Evolutionary conservation across 2,329 filamentous ascomycete genomes (phyloP), one percentile per base, ranked within the genome.

Genomic region (Fonsecaea multimorphosa): DNA sequence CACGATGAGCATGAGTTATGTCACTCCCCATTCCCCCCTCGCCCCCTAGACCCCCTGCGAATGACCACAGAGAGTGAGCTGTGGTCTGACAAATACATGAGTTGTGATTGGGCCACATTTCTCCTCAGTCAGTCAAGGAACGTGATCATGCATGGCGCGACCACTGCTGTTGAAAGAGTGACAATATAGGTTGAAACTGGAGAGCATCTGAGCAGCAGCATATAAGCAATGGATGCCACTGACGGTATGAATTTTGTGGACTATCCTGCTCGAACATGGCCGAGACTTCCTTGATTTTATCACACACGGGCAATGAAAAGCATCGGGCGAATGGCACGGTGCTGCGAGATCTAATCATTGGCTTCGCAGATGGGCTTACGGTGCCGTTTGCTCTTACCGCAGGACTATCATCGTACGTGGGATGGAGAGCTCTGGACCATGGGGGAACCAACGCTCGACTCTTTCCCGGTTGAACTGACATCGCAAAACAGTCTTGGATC

Each of bases 341-440:
- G 19, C 55, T 64, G 19, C 62, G 38, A 34, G 88, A 91, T 76
- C 83, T 88, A 69, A 92, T 91, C 67, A 89, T 93, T 71, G 91
- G 91, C 60, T 87, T 93, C 72, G 89, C 90, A 0, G 91, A 93
- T 73, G 91, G 91, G 16, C 82, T 93, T 71, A 93, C 91, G 0
- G 91, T 93, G 0, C 91, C 91, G 0, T 93, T 93, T 71, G 91
- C 91, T 14, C 81, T 93, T 36, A 92, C 89, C 0, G 90, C 91
- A 0, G 90, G 91, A 14, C 81, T 93, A 54, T 79, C 75, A 40
- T 40, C 38, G 38, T 40, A 40, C 38, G 38, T 40, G 38, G 38
- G 16, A 11, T 36, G n/a, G 78, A 78, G 38, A 40, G 11, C 32
- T 34, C 32, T 34, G 11, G 32, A 9, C 32, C 32, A 12, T 34